phyloP scores from a whole-genome alignment of 2,329 filamentous ascomycete species.

The Trichoderma oligosporum region DNA sequence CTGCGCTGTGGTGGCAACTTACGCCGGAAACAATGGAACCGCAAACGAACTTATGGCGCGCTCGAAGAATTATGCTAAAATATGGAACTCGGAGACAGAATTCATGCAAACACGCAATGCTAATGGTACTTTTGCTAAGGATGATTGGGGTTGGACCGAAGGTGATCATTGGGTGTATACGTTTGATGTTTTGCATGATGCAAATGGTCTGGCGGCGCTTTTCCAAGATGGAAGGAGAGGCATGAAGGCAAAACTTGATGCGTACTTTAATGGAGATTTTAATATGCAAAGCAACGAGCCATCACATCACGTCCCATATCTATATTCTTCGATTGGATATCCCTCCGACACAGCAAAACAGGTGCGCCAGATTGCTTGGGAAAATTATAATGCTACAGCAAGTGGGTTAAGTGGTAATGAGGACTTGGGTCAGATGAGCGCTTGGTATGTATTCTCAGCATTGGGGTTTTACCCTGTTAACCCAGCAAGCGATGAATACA shows the following conservation, averaged over 20 bases:
- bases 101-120: slow-evolving; percentile 47
- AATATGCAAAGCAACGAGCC: slow-evolving; percentile 48
- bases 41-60: slow-evolving; percentile 34
- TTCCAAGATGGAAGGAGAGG: slow-evolving; percentile 34
- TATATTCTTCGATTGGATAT: slow-evolving; percentile 43
- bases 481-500: slow-evolving; percentile 42
- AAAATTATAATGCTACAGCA: slow-evolving; percentile 44
- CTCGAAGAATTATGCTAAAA: slow-evolving; percentile 38
- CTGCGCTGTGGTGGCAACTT: slow-evolving; percentile 38
- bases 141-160: slow-evolving; percentile 46
- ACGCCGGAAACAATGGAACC: slow-evolving; percentile 33
- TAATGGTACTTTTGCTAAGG: slow-evolving; percentile 44
- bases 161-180: slow-evolving; percentile 52
- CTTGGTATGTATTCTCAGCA: slow-evolving; percentile 47
- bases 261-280: slow-evolving; percentile 42
- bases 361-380: slow-evolving; percentile 25
- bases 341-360: slow-evolving; percentile 37
- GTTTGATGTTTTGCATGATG: slow-evolving; percentile 47
- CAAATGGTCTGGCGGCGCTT: slow-evolving; percentile 38
- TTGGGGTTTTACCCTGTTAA: slow-evolving; percentile 47
- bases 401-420: slow-evolving; percentile 46
- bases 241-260: slow-evolving; percentile 42
- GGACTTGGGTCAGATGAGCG: slow-evolving; percentile 48
- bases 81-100: slow-evolving; percentile 42
- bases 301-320: slow-evolving; percentile 45